These are phyloP conservation scores for Herpetomonas muscarum DNA, from an alignment of 208 protist genomes.

Conservation along the genomic window DNA sequence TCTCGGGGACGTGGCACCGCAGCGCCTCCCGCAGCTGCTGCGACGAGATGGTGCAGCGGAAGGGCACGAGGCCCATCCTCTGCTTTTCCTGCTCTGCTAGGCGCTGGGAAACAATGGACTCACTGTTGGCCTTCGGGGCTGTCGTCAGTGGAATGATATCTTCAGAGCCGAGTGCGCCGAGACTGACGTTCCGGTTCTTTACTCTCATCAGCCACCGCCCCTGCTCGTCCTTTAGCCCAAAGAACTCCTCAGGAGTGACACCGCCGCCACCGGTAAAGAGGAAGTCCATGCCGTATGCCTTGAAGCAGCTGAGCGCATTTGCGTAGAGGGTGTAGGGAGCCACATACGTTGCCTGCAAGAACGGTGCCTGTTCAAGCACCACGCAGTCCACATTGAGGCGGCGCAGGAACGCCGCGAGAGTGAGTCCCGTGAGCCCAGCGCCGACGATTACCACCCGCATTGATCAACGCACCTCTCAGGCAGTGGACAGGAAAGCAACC, in stretches of 20 bases:
- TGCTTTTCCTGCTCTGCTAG: conserved; percentile 50
- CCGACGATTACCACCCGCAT: conserved; percentile 88
- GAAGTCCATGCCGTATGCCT: conserved; percentile 77
- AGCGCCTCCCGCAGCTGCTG: conserved; percentile 51
- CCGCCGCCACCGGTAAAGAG: conserved; percentile 34
- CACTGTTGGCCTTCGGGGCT: conserved; percentile 69
- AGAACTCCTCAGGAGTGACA: conserved; percentile 49
- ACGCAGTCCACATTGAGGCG: conserved; percentile 83
- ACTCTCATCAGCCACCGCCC: conserved; percentile 60
- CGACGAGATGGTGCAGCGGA: conserved; percentile 66
- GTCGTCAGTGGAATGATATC: conserved; percentile 78
- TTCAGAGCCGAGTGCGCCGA: conserved; percentile 45
- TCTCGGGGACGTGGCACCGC: conserved; percentile 57
- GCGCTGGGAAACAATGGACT: conserved; percentile 78
- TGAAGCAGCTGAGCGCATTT: conserved; percentile 87
- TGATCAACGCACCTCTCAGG: background rate
- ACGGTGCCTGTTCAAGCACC: conserved; percentile 79
- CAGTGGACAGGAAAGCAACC: too few species aligned
- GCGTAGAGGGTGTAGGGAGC: conserved; percentile 74
- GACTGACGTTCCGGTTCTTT: conserved; percentile 48
- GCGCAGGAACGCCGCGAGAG: conserved; percentile 71
- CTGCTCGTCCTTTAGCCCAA: conserved; percentile 59
- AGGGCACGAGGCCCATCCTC: conserved; percentile 69
- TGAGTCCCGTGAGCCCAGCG: conserved; percentile 77
- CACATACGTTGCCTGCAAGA: conserved; percentile 56